Evolutionary conservation across 345 rosid genomes (phyloP), one percentile per base, ranked within the genome.

Genomic region (Lepidium africanum): DNA sequence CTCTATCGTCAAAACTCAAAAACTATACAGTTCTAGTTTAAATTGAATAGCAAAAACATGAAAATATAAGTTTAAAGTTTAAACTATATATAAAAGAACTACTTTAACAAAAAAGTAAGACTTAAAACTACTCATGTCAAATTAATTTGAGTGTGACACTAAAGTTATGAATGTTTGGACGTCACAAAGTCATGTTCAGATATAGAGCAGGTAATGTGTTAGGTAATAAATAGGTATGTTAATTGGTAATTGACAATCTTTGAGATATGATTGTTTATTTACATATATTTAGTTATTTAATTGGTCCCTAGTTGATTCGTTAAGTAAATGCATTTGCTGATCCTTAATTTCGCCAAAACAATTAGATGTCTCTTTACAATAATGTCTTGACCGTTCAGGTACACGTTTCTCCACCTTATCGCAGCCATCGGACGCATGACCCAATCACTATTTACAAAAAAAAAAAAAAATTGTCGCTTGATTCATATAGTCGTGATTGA

Each of bases 51-150:
- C 35, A 37, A 71, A 62, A 37, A 35, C 40, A 47, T 38, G 42
- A 56, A 27, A 27, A 27, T 27, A 27, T 27, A 27, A 27, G 5
- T 27, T 27, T 5, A 27, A 27, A 27, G 32, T 27, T 21, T 21
- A 21, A 21, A 21, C 23, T 1, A 21, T 21, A 21, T 21, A 21
- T 21, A n/a, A n/a, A n/a, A n/a, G n/a, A n/a, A n/a, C 27, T 25
- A 27, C 32, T 27, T 27, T 27, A 27, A 27, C 32, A 27, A 27
- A 25, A 3, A 70, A 54, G 25, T 46, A 47, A 37, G 65, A 25
- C 58, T 47, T 56, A 56, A 52, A 64, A 48, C 65, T 8, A 64
- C 52, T 72, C 45, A 43, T 58, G 67, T 73, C 77, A 41, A 65
- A 56, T 72, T 1, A 55, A 6, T 10, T 40, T 12, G 67, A 73